Evolutionary conservation across 2,329 filamentous ascomycete species (phyloP), one percentile per base, ranked within the genome.

Genomic region (Domatiomyces globalis): DNA sequence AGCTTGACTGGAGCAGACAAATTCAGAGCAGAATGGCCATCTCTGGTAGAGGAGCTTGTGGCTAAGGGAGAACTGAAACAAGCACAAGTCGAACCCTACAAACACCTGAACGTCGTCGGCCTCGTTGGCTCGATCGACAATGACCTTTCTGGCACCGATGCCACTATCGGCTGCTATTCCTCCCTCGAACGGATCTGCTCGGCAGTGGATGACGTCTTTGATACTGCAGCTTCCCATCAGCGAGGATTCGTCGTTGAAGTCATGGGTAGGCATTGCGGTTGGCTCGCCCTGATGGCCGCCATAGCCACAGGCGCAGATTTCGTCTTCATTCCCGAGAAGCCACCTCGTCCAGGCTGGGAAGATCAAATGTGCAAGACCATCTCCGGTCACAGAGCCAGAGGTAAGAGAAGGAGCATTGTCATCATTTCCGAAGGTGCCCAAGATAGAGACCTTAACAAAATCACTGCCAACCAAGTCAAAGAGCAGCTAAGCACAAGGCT

Each of bases 91-190:
- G 74, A 80, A 45, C 84, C 85, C 1, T 94, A 87, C 75, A 77
- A 78, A 63, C 81, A 94, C 60, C 78, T 98, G 64, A 98, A 96
- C 70, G 95, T 98, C 60, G 90, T 96, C 50, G 92, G 92, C 46
- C 74, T 96, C 49, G 92, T 98, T 25, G 92, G 92, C 52, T 95
- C 88, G 50, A 98, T 98, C 64, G 92, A 98, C 75, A 98, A 98
- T 66, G 92, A 98, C 65, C 84, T 98, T 70, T 94, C 89, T 48
- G 87, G 87, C 58, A 98, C 92, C 10, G 92, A 98, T 68, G 90
- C 92, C 53, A 98, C 92, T 29, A 95, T 98, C 66, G 92, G 92
- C 51, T 94, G 87, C 67, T 96, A 95, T 72, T 95, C 89, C 44
- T 92, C 92, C 20, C 78, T 98, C 51, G 81, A 85, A 46, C 83